A percentile compares a stretch with the other conserved stretches of the same genome.
Evolutionary conservation across 2,329 filamentous ascomycete genomes (phyloP).

Genomic region (Bipolaris sorokiniana): DNA sequence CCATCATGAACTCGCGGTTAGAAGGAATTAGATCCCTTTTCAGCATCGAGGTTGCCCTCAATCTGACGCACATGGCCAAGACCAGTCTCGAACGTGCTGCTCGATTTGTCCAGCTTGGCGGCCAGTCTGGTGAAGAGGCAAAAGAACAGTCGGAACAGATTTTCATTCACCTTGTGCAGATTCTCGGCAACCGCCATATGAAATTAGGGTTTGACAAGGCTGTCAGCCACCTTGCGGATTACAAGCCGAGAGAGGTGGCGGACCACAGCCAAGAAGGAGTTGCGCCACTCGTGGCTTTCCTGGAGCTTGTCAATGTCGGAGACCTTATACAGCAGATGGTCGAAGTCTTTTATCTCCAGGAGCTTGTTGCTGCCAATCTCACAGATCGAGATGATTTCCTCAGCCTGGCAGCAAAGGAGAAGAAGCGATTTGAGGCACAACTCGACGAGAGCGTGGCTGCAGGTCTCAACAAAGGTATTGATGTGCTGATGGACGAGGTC

Average conservation of each 20-base stretch:
- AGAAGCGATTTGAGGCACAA: constrained; percentile 99
- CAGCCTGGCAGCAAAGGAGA: constrained; percentile 87
- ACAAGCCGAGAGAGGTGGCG: constrained; percentile 84
- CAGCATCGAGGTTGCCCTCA: constrained; percentile 92
- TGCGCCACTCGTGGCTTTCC: constrained; percentile 89
- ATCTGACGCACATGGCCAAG: constrained; percentile 87
- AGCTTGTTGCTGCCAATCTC: constrained; percentile 80
- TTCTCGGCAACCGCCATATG: constrained; percentile 84
- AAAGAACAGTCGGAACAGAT: constrained; percentile 88
- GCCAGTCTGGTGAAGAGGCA: constrained; percentile 80
- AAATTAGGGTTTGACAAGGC: constrained; percentile 94
- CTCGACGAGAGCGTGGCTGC: constrained; percentile 95
- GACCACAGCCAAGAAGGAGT: constrained; percentile 75
- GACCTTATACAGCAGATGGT: constrained; percentile 99
- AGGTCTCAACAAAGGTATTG: constrained; percentile 95
- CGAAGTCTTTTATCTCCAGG: constrained; percentile 97
- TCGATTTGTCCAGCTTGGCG: constrained; percentile 79
- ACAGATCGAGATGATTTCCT: constrained; percentile 94
- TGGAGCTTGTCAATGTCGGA: constrained; percentile 96
- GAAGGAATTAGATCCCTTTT: constrained; percentile 96
- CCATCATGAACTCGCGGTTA: constrained; percentile 91
- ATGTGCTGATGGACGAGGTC: constrained; percentile 97
- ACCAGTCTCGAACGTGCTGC: constrained; percentile 83
- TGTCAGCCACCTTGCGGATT: constrained; percentile 85
- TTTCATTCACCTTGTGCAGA: constrained; percentile 82